These are phyloP conservation scores for Boletus rubescentipes DNA, from an alignment of 768 basidiomycete species.

Conservation along the genomic window DNA sequence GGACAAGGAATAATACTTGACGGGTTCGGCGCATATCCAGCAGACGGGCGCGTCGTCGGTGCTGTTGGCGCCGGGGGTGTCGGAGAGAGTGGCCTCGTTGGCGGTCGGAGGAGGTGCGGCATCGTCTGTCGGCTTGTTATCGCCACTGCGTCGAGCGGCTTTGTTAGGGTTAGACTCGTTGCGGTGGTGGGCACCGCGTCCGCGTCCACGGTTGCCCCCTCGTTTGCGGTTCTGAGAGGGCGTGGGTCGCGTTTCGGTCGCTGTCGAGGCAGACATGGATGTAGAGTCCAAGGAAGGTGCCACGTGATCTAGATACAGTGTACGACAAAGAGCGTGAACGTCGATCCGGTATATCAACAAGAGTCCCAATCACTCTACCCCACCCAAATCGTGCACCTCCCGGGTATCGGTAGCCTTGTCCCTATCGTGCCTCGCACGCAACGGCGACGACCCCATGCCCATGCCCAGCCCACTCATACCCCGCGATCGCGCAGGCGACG, in stretches of 20 bases:
- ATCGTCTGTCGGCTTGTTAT: conserved; percentile 3
- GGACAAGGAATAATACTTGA: conserved; percentile 86
- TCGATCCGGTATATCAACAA: no score
- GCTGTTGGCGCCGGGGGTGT: neutral
- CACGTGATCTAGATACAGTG: neutral
- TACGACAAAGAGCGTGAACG: no score
- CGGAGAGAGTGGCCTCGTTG: neutral
- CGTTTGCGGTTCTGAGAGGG: conserved; percentile 1
- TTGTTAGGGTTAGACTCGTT: conserved; percentile 7
- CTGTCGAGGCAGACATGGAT: conserved; percentile 20
- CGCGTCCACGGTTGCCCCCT: conserved; percentile 23
- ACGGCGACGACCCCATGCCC: neutral
- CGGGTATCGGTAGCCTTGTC: neutral
- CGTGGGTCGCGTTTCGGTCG: conserved; percentile 12
- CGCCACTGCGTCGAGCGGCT: neutral
- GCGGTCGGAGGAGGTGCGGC: neutral
- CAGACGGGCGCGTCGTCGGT: conserved; percentile 46
- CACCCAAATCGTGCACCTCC: conserved; percentile 16
- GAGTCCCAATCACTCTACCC: conserved; percentile 16
- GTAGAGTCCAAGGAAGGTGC: no score
- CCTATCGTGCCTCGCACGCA: neutral
- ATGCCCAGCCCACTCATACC: neutral
- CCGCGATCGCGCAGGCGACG: conserved; percentile 9
- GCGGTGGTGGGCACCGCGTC: conserved; percentile 12
- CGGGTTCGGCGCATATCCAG: conserved; percentile 93